Evolutionary conservation across 2,329 filamentous ascomycete genomes (phyloP).

Genomic region (Mollisia scopiformis): DNA sequence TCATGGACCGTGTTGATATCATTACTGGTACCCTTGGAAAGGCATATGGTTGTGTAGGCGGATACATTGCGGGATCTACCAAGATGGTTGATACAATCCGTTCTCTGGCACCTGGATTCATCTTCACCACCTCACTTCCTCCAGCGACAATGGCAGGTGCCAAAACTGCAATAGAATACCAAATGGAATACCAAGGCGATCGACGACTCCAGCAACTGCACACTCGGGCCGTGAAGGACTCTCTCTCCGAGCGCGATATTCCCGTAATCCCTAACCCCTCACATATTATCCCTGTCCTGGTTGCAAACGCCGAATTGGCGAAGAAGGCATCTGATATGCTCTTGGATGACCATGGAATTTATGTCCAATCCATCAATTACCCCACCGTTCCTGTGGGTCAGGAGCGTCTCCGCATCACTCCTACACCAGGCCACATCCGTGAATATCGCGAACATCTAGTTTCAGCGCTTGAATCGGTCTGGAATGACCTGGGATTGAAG

Average conservation of each 20-base stretch:
- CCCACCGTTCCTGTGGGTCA: slow-evolving; percentile 98
- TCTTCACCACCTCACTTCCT: slow-evolving; percentile 96
- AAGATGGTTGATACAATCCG: slow-evolving; percentile 91
- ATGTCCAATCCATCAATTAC: slow-evolving; percentile 99
- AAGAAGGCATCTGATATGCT: slow-evolving; percentile 93
- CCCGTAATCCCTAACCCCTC: slow-evolving; percentile 97
- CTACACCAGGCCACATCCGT: slow-evolving; percentile 88
- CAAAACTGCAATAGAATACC: slow-evolving; percentile 89
- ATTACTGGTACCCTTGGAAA: slow-evolving; percentile 97
- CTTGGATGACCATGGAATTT: slow-evolving; percentile 87
- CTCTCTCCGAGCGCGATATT: slow-evolving; percentile 77
- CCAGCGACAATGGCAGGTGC: slow-evolving; percentile 97
- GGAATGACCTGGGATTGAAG: slow-evolving; percentile 87
- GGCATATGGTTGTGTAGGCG: slow-evolving; percentile 95
- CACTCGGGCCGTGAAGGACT: slow-evolving; percentile 90
- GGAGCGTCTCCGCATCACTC: slow-evolving; percentile 93
- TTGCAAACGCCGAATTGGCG: slow-evolving; percentile 91
- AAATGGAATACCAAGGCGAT: slow-evolving; percentile 83
- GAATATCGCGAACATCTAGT: slow-evolving; percentile 86
- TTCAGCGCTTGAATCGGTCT: slow-evolving; percentile 82
- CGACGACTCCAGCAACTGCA: slow-evolving; percentile 93
- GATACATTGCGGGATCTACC: slow-evolving; percentile 90
- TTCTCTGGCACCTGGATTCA: slow-evolving; percentile 94
- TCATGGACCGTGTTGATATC: slow-evolving; percentile 97
- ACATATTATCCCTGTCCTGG: slow-evolving; percentile 92